A percentile compares a stretch with the other conserved stretches of the same genome.
Evolutionary conservation across 1,139 yeast genomes (phyloP).

Genomic region (Saccharomycopsis hybrid): DNA sequence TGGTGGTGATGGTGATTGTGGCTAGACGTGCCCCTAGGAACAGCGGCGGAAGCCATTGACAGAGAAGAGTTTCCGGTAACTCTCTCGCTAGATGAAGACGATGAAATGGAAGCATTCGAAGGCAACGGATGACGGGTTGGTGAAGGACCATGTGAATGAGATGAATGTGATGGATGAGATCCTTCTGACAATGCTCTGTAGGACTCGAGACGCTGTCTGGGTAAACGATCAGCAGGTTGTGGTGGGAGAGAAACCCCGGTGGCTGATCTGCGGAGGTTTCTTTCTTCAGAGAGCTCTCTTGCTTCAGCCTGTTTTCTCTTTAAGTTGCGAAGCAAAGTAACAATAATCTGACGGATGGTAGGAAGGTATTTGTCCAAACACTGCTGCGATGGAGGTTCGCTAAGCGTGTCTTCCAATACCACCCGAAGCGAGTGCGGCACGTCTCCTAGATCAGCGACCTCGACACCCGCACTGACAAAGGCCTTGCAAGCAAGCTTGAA

Average conservation of each 20-base stretch:
- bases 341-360: constrained; percentile 79
- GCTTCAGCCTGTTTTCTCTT: constrained; percentile 66
- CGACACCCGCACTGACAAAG: constrained; percentile 61
- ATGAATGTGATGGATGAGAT: too few species aligned
- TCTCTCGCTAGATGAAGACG: too few species aligned
- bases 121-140: background rate
- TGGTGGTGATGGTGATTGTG: too few species aligned
- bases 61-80: too few species aligned
- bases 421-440: constrained; percentile 68
- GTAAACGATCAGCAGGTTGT: background rate
- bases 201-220: background rate
- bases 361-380: constrained; percentile 79
- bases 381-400: constrained; percentile 81
- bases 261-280: background rate
- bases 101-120: too few species aligned
- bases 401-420: constrained; percentile 79
- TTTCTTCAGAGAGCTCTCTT: background rate
- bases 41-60: too few species aligned
- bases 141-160: too few species aligned
- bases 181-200: constrained; percentile 20
- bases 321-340: constrained; percentile 69
- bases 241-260: background rate
- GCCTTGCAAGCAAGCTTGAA: constrained; percentile 81
- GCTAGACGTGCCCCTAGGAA: too few species aligned
- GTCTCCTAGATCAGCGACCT: constrained; percentile 65